Evolutionary conservation across 169 alveolate species (phyloP), one percentile per base, ranked within the genome.

Genomic region (Cystoisospora suis): DNA sequence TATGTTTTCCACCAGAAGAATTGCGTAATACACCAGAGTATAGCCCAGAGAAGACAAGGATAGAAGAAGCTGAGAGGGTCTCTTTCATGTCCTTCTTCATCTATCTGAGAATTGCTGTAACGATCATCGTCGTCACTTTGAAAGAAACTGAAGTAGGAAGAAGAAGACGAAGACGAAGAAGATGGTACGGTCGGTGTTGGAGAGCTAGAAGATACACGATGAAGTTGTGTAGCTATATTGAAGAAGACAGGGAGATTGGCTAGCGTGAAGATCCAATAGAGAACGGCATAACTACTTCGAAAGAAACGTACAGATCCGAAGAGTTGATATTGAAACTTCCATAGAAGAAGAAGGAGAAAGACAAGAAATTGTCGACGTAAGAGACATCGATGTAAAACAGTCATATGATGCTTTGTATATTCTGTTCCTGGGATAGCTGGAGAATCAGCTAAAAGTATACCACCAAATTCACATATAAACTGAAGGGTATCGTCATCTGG

Each of bases 211-310:
- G 77, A 36, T 23, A n/a, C 44, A 2, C 45, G 45, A 9, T 38
- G 87, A 12, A 77, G 87, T 17, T 38, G 53, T 20, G 45, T 23
- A n/a, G 42, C 3, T n/a, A 40, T 40, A 69, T 38, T 29, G 23
- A 92, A 27, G 46, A 79, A 88, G n/a, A 95, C 79, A 40, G 87
- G 69, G 23, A 95, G 46, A 75, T 94, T 94, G 56, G 93, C 56
- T 42, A 94, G 36, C 44, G 96, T 90, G 81, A 94, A 86, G 81
- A 90, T 89, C 97, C 97, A 95, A 56, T 94, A 95, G 58, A 92
- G 93, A 32, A 90, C 77, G 27, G 95, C 96, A 89, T 94, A 95
- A 61, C 93, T 91, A n/a, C 93, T 93, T 90, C 92, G 91, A 72
- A 95, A 81, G 46, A 90, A 58, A 38, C 94, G 77, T 59, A 93